Evolutionary conservation across 352 stramenopile species (phyloP), one percentile per base, ranked within the genome.

Genomic region (Pythium volutum): DNA sequence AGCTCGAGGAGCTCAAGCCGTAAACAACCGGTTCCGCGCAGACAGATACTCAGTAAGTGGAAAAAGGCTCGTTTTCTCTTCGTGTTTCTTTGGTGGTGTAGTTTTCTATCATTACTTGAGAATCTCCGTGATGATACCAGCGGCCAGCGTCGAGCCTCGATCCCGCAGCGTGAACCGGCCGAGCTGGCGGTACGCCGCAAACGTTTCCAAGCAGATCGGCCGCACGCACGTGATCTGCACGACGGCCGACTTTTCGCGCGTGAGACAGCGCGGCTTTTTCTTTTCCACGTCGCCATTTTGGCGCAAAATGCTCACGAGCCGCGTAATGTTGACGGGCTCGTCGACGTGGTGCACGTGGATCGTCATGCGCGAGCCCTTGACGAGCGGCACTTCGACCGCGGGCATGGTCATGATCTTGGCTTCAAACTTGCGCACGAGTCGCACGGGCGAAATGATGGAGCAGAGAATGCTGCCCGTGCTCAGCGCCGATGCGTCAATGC

Each of bases 321-420:
- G 80, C 18, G 83, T 89, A 41, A 94, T 81, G 66, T 87, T 86
- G 22, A 87, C 87, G 11, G 87, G 83, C 55, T 96, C 87, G 60
- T 96, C 84, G 18, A 96, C 77, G 69, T 91, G 84, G 69, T 96
- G 87, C 61, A 94, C 81, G 69, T 96, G 84, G 58, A 94, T 86
- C 46, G 83, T 92, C 71, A 93, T 64, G 58, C 73, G 84, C 34
- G 84, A 88, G 47, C 87, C 87, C 62, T 94, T 94, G 25, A 96
- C 84, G 5, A 96, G 70, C 42, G 87, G 87, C 55, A 93, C 82
- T 53, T 96, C 82, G 14, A 96, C 79, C 4, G 80, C 74, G 0
- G 87, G 84, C 84, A 96, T 93, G 2, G 85, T 94, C 81, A 94
- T 92, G 65, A 96, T 96, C 79, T 96, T 92, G 48, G 85, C 85